Evolutionary conservation across 2,329 filamentous ascomycete genomes (phyloP).

Genomic region (Aspergillus neotritici): DNA sequence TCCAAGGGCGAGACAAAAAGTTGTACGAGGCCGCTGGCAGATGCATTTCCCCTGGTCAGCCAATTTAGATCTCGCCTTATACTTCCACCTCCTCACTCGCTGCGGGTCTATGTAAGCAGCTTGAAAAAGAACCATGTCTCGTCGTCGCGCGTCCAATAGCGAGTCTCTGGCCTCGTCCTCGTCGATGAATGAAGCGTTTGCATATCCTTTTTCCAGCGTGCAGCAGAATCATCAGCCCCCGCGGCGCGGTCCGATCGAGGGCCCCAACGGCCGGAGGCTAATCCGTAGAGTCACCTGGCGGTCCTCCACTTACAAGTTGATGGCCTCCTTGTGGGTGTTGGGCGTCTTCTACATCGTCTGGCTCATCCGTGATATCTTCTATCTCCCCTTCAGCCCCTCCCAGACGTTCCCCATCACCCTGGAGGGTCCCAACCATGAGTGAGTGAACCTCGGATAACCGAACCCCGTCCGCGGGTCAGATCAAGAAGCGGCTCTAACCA

Average conservation of each 20-base stretch:
- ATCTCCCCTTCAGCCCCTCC: slow-evolving; percentile 28
- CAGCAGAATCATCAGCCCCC: slow-evolving; percentile 19
- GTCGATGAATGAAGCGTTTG: slow-evolving; percentile 29
- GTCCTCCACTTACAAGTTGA: slow-evolving; percentile 38
- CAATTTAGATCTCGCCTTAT: slow-evolving; percentile 2
- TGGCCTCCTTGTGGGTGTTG: slow-evolving; percentile 37
- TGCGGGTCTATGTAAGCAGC: slow-evolving; percentile 15
- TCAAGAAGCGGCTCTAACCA: slow-evolving; percentile 2
- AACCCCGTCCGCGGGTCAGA: slow-evolving; percentile 1
- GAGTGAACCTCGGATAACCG: slow-evolving; percentile 7
- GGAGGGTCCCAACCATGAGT: slow-evolving; percentile 17
- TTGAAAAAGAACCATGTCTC: slow-evolving; percentile 28
- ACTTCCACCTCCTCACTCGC: slow-evolving; percentile 5
- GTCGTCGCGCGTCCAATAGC: slow-evolving; percentile 34
- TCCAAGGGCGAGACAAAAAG: not conserved
- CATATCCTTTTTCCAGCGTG: slow-evolving; percentile 30
- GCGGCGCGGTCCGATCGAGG: slow-evolving; percentile 36
- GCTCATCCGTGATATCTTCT: slow-evolving; percentile 37
- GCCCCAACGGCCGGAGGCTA: slow-evolving; percentile 35
- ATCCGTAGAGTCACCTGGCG: slow-evolving; percentile 40
- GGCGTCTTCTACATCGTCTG: slow-evolving; percentile 38
- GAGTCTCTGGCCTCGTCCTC: slow-evolving; percentile 24
- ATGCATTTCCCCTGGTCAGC: slow-evolving; percentile 13
- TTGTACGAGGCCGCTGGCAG: not conserved
- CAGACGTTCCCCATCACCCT: slow-evolving; percentile 7